Percentiles rank a stretch among this genome's conserved stretches.
These are phyloP conservation scores for Candida sphagnicola DNA, from an alignment of 805 yeast genomes.

Conservation along the genomic window DNA sequence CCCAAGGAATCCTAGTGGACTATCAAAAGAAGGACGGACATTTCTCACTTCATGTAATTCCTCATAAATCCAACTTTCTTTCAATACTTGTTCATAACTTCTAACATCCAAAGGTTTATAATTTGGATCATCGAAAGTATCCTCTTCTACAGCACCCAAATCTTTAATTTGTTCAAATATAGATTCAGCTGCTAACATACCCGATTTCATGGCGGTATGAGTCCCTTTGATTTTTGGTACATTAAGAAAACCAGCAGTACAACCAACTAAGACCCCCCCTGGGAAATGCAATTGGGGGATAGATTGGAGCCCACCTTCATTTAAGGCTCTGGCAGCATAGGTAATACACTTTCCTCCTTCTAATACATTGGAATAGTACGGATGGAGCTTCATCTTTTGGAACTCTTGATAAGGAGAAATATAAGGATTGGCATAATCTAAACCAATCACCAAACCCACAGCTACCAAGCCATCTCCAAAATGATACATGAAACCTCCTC, in stretches of 20 bases:
- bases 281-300: conserved; percentile 90
- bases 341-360: conserved; percentile 90
- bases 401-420: conserved; percentile 94
- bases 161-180: conserved; percentile 48
- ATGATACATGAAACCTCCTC: conserved; percentile 97
- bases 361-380: conserved; percentile 68
- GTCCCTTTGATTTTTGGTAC: conserved; percentile 98
- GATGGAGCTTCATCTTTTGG: conserved; percentile 90
- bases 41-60: conserved; percentile 86
- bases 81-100: conserved; percentile 60
- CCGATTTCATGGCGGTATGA: conserved; percentile 95
- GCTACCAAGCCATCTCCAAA: conserved; percentile 91
- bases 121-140: conserved; percentile 30
- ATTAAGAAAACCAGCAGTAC: conserved; percentile 94
- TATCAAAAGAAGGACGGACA: conserved; percentile 85
- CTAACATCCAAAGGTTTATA: conserved; percentile 40
- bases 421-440: conserved; percentile 94
- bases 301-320: conserved; percentile 95
- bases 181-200: conserved; percentile 89
- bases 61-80: conserved; percentile 78
- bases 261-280: conserved; percentile 94
- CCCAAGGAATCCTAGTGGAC: conserved; percentile 70
- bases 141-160: conserved; percentile 44
- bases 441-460: conserved; percentile 91
- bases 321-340: conserved; percentile 93